Conservation (phyloP, 352 stramenopile genomes). For the Blastocystis sp. region DNA sequence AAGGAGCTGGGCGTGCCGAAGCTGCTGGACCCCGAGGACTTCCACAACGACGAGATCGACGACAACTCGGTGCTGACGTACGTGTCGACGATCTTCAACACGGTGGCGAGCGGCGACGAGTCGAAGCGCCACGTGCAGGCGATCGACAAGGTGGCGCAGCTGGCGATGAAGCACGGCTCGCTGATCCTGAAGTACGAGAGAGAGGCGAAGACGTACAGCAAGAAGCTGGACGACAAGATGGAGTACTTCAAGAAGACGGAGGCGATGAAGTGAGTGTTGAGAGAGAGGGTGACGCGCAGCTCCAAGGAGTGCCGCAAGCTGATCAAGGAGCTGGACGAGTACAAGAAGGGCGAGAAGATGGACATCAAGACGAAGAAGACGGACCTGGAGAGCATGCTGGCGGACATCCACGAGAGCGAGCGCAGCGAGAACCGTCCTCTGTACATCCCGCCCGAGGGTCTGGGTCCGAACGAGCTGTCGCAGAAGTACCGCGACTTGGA, state of each 20-base stretch:
- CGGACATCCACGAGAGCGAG: slow-evolving; percentile 67
- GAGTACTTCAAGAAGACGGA: slow-evolving; percentile 60
- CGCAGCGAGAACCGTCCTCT: slow-evolving; percentile 46
- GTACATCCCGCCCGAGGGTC: slow-evolving; percentile 57
- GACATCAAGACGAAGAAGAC: slow-evolving; percentile 54
- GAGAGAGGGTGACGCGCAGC: neutral
- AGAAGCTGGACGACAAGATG: slow-evolving; percentile 51
- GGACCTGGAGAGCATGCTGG: slow-evolving; percentile 54
- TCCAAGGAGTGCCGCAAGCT: slow-evolving; percentile 52
- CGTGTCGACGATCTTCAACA: slow-evolving; percentile 69
- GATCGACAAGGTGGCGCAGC: slow-evolving; percentile 58
- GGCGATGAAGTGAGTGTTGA: slow-evolving; percentile 5
- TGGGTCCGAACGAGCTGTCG: slow-evolving; percentile 65
- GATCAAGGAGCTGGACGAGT: slow-evolving; percentile 51
- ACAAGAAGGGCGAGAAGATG: slow-evolving; percentile 59
- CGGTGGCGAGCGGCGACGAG: slow-evolving; percentile 57
- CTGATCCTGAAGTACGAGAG: slow-evolving; percentile 68
- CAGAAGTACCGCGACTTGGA: slow-evolving; percentile 71
- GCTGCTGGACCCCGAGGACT: slow-evolving; percentile 68
- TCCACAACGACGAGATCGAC: slow-evolving; percentile 71
- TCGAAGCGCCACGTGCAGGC: slow-evolving; percentile 53
- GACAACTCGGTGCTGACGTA: slow-evolving; percentile 73
- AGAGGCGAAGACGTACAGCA: slow-evolving; percentile 36
- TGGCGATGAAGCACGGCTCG: slow-evolving; percentile 43
- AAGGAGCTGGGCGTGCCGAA: slow-evolving; percentile 31